Percentiles rank a stretch among this genome's conserved stretches.
phyloP scores from a whole-genome alignment of 805 yeast species.

The Millerozyma miso region DNA sequence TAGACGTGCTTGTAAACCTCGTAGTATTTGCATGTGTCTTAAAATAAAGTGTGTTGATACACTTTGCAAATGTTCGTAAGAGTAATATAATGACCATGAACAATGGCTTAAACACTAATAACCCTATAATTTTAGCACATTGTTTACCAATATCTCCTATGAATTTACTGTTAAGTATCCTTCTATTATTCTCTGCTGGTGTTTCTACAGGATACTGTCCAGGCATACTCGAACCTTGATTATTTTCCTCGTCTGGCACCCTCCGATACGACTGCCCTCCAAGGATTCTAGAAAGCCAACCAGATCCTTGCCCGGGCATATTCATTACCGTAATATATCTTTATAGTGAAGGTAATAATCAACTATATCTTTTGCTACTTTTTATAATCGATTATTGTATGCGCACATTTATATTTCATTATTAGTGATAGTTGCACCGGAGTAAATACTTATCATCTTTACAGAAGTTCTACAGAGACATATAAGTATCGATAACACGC shows the following conservation, averaged over 20 bases:
- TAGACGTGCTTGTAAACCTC: constrained; percentile 2
- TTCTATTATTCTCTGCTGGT: constrained; percentile 1
- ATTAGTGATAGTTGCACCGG: too few species aligned
- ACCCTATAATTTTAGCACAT: neutral
- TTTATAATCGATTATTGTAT: neutral
- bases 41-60: constrained; percentile 22
- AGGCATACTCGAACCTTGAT: neutral
- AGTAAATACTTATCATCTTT: too few species aligned
- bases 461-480: too few species aligned
- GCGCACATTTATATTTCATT: neutral
- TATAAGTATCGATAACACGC: too few species aligned
- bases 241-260: neutral
- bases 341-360: too few species aligned
- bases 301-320: neutral
- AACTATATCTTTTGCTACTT: neutral
- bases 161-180: neutral
- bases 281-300: neutral
- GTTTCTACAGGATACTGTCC: constrained; percentile 19
- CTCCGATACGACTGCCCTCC: neutral
- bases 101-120: constrained; percentile 13
- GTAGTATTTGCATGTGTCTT: constrained; percentile 15
- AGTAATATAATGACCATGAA: constrained; percentile 18
- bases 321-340: too few species aligned
- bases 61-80: constrained; percentile 19
- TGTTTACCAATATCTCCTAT: neutral